Percentiles rank a stretch among this genome's conserved stretches.
phyloP scores from a whole-genome alignment of 306 rosid species.

The Cicer chorassanicum region DNA sequence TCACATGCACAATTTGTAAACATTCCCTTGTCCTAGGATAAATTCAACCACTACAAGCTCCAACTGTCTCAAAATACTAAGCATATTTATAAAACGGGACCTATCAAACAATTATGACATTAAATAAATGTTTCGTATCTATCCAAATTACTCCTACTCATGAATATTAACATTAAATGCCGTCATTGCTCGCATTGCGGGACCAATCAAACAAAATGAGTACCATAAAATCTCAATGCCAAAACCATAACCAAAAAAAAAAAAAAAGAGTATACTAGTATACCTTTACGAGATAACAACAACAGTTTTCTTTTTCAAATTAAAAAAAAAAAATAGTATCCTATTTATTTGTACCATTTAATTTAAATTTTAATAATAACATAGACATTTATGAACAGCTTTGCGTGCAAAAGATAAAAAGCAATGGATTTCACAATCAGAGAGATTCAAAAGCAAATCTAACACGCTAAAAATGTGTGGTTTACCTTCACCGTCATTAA shows the following conservation, averaged over 20 bases:
- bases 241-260: slow-evolving; percentile 21
- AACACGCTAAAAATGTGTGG: slow-evolving; percentile 15
- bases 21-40: slow-evolving; percentile 34
- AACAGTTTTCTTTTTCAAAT: background rate
- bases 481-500: slow-evolving; percentile 8
- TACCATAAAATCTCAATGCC: slow-evolving; percentile 7
- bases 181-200: slow-evolving; percentile 16
- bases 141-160: slow-evolving; percentile 10
- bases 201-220: slow-evolving; percentile 27
- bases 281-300: background rate
- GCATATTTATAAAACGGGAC: background rate
- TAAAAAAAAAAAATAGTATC: background rate
- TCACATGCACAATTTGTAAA: background rate
- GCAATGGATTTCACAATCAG: background rate
- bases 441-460: slow-evolving; percentile 14
- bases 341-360: too few relatives aligned
- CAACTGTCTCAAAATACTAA: slow-evolving; percentile 6
- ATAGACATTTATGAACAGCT: slow-evolving; percentile 3
- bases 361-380: background rate
- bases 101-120: background rate
- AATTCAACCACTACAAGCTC: slow-evolving; percentile 31
- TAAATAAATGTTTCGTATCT: slow-evolving; percentile 30
- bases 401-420: background rate
- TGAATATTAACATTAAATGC: slow-evolving; percentile 29
- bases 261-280: too few relatives aligned